Base-by-base conservation (phyloP, 2,329 filamentous ascomycete species). In the Orbilia javanica region DNA sequence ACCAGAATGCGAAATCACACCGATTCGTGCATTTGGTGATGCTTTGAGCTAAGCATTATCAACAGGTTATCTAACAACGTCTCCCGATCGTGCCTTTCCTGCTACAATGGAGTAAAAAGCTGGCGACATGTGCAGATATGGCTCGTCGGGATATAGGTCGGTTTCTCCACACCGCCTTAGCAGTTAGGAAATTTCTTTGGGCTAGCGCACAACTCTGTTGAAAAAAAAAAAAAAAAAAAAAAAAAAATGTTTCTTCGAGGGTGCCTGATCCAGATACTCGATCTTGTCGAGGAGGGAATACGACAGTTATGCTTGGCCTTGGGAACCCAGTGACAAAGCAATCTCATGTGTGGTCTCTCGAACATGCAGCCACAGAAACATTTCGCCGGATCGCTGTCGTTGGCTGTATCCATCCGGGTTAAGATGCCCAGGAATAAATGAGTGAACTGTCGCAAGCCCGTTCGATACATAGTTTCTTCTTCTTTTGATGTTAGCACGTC, bases 381-480 rank as follows among this genome's bases (percentile, higher is more conserved):
- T 42, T 15, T 60, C 10, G 34, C 31, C 27, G 20, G 55, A 60
- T 27, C 34, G 20, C n/a, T 22, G 42, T 64, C 22, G 36, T 48
- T 64, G 60, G 60, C 18, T 20, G 52, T 57, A 39, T 34, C 39
- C 60, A 25, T 48, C 48, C 60, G 60, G 60, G 39, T 48, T 31
- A 63, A 63, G 13, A 63, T 63, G 57, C 57, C 57, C 39, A 63
- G 39, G 36, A 64, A 64, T 64, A 46, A 31, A 39, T 13, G 52
- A 27, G 66, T 60, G 66, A 70, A 60, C n/a, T 62, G 66, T 67
- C 64, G 64, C 64, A 48, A 66, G 63, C 46, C 63, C 8, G 42
- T 25, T 39, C n/a, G n/a, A n/a, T 70, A 39, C 25, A 69, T 48
- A 36, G 50, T 57, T 57, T 62, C 53, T 70, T 70, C 53, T 29